Evolutionary conservation across 1,284 basidiomycete genomes (phyloP), one percentile per base, ranked within the genome.

Genomic region (Ceratobasidium theobromae): DNA sequence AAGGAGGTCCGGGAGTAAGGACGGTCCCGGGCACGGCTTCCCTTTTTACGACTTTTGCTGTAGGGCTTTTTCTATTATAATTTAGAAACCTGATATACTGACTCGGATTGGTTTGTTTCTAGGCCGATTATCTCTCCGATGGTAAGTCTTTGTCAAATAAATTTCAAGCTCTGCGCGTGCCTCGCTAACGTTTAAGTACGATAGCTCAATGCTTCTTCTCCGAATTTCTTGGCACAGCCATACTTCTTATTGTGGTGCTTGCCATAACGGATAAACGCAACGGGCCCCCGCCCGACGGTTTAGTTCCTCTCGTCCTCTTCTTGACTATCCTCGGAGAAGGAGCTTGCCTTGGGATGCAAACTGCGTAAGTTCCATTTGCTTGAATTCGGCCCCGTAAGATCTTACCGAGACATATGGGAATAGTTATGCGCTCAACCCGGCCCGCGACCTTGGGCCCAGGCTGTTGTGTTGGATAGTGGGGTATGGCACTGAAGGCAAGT

Each of bases 11-110:
- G n/a, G 67, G 74, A 1, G 75, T 76, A 14, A 75, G 89, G n/a
- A 90, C 87, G 5, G 80, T 88, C 25, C 73, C 73, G 2, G 78
- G 79, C 18, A 89, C 89, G 0, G 89, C 86, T 75, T 80, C 16
- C 75, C 90, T 21, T 92, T n/a, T 93, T 71, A 81, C 82, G 4
- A 89, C 89, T 0, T 88, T 85, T 71, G 80, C 86, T 45, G 88
- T 88, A n/a, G n/a, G n/a, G n/a, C n/a, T n/a, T n/a, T n/a, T n/a
- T n/a, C n/a, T n/a, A n/a, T n/a, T n/a, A n/a, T n/a, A n/a, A n/a
- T n/a, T n/a, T n/a, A n/a, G n/a, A n/a, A n/a, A n/a, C n/a, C n/a
- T n/a, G n/a, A n/a, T n/a, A n/a, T n/a, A n/a, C n/a, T n/a, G n/a
- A n/a, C n/a, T n/a, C n/a, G n/a, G 71, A 67, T 86, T 74, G 55